These are phyloP conservation scores for Aspergillus hiratsukae DNA, from an alignment of 2,329 filamentous ascomycete species.

Conservation along the genomic window DNA sequence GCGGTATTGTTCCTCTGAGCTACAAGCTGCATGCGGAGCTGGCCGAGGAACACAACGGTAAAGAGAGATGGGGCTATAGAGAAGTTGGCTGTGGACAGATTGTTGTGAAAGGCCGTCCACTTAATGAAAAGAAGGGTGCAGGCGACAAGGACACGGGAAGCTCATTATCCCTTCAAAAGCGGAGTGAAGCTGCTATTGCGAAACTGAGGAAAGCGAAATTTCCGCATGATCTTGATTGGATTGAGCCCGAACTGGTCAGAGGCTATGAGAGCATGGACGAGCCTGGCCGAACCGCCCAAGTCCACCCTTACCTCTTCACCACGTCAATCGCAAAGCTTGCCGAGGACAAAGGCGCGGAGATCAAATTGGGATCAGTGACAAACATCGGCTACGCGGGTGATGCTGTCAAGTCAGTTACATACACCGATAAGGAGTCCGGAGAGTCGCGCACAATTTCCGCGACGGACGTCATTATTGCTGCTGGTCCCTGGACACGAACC, in stretches of 20 bases:
- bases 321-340: constrained; percentile 76
- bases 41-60: constrained; percentile 76
- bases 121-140: constrained; percentile 31
- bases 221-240: constrained; percentile 79
- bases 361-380: constrained; percentile 66
- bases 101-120: constrained; percentile 46
- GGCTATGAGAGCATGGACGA: constrained; percentile 82
- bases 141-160: constrained; percentile 22
- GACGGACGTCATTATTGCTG: constrained; percentile 57
- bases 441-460: constrained; percentile 50
- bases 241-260: constrained; percentile 62
- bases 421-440: constrained; percentile 50
- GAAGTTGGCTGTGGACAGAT: constrained; percentile 68
- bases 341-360: constrained; percentile 60
- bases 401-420: constrained; percentile 60
- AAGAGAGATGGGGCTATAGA: constrained; percentile 80
- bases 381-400: constrained; percentile 55
- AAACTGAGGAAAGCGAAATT: constrained; percentile 57
- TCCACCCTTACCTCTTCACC: constrained; percentile 89
- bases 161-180: constrained; percentile 53
- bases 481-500: constrained; percentile 58
- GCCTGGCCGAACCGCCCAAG: constrained; percentile 78
- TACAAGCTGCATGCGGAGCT: constrained; percentile 79
- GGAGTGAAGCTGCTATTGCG: constrained; percentile 47
- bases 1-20: constrained; percentile 76